These are phyloP conservation scores for Cicer bijugum DNA, from an alignment of 306 rosid species.

Conservation along the genomic window DNA sequence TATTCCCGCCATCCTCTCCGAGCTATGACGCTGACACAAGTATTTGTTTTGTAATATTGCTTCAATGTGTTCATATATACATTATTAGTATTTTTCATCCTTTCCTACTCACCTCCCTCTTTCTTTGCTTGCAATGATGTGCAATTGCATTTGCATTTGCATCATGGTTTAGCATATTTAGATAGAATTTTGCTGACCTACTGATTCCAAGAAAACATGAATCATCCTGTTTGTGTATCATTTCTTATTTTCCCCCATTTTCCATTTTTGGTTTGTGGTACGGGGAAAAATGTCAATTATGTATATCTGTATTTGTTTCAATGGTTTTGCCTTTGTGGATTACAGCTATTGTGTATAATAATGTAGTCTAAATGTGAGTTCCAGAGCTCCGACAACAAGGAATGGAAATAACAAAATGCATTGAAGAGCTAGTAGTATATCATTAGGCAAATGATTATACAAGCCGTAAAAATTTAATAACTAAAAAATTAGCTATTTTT, in stretches of 20 bases:
- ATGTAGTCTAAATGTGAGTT: neutral
- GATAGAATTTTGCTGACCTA: constrained; percentile 43
- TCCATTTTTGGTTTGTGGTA: constrained; percentile 29
- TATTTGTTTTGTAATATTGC: constrained; percentile 39
- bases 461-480: too few species aligned
- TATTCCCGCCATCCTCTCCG: constrained; percentile 94
- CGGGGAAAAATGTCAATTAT: constrained; percentile 39
- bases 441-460: neutral
- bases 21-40: constrained; percentile 60
- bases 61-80: constrained; percentile 49
- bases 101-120: neutral
- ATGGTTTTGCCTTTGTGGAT: constrained; percentile 33
- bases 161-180: constrained; percentile 41
- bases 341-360: constrained; percentile 21
- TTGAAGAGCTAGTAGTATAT: neutral
- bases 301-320: constrained; percentile 40
- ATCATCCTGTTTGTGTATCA: constrained; percentile 46
- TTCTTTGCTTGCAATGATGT: constrained; percentile 31
- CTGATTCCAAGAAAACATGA: constrained; percentile 36
- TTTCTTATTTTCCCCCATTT: constrained; percentile 36
- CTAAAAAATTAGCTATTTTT: too few species aligned
- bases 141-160: constrained; percentile 34
- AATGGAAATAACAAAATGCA: constrained; percentile 11
- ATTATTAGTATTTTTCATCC: neutral
- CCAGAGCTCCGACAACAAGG: neutral